Evolutionary conservation across 1,284 basidiomycete species (phyloP).

Genomic region (Flammula alnicola): DNA sequence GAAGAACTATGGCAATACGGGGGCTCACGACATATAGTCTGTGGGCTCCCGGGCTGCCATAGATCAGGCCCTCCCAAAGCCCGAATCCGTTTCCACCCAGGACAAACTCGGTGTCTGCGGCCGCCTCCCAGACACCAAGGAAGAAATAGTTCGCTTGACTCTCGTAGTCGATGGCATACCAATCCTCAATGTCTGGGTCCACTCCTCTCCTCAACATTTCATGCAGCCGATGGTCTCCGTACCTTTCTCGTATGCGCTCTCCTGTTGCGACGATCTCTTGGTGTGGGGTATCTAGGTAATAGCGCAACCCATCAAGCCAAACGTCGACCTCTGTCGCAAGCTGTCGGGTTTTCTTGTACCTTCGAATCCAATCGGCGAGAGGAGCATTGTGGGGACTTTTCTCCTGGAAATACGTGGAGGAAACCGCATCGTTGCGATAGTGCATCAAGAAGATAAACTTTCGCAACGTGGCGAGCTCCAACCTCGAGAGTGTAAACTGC

Average conservation of each 20-base stretch:
- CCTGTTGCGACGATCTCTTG: constrained; percentile 30
- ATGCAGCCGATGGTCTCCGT: constrained; percentile 20
- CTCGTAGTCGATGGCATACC: constrained; percentile 32
- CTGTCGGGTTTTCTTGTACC: constrained; percentile 26
- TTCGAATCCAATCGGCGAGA: constrained; percentile 27
- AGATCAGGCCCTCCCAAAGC: constrained; percentile 31
- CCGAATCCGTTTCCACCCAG: constrained; percentile 32
- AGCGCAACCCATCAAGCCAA: constrained; percentile 35
- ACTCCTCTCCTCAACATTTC: constrained; percentile 25
- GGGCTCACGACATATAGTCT: constrained; percentile 33
- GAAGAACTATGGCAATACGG: constrained; percentile 31
- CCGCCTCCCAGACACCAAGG: constrained; percentile 36
- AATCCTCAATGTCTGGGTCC: constrained; percentile 30
- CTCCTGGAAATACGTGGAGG: constrained; percentile 30
- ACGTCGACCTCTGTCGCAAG: constrained; percentile 29
- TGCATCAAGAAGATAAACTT: constrained; percentile 41
- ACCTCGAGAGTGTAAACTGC: constrained; percentile 28
- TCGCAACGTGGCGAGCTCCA: constrained; percentile 30
- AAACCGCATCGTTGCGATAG: constrained; percentile 27
- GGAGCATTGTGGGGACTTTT: constrained; percentile 26
- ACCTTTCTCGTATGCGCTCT: constrained; percentile 25
- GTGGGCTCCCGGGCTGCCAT: constrained; percentile 25
- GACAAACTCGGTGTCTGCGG: constrained; percentile 31
- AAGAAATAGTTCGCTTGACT: constrained; percentile 29
- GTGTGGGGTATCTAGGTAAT: constrained; percentile 37